phyloP scores from a whole-genome alignment of 257 asterid species.

The Craterostigma plantagineum region DNA sequence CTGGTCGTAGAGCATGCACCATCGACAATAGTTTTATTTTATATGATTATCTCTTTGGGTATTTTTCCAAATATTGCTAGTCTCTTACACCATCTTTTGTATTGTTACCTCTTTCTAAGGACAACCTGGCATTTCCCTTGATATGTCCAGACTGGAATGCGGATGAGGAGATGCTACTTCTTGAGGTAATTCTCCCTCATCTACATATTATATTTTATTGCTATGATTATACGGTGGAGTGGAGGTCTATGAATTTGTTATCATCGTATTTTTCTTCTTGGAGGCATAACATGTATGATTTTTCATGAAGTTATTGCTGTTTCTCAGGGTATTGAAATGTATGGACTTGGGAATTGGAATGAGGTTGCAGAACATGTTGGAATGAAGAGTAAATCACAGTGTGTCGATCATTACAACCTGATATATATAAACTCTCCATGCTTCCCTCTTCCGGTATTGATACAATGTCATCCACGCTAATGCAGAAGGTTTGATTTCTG shows the following conservation, averaged over 20 bases:
- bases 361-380: conserved; percentile 99
- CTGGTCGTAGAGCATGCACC: no score
- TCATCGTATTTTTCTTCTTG: neutral
- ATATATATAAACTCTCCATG: conserved; percentile 64
- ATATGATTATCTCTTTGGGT: neutral
- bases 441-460: conserved; percentile 87
- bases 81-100: conserved; percentile 3
- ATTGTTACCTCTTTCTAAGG: conserved; percentile 27
- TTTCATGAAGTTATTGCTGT: conserved; percentile 5
- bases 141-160: conserved; percentile 95
- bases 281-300: neutral
- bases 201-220: neutral
- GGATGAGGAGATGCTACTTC: conserved; percentile 87
- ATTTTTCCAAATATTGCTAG: neutral
- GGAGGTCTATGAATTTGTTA: conserved; percentile 5
- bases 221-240: neutral
- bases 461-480: neutral
- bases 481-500: conserved; percentile 6
- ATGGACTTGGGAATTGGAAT: conserved; percentile 88
- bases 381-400: conserved; percentile 58
- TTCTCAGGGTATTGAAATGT: conserved; percentile 80
- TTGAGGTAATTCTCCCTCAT: conserved; percentile 42
- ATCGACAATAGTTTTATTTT: neutral
- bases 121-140: conserved; percentile 78
- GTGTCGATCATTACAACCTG: conserved; percentile 54